Percentiles rank a stretch among this genome's conserved stretches.
Evolutionary conservation across 768 basidiomycete genomes (phyloP).

Genomic region (Pleurotus tuoliensis): DNA sequence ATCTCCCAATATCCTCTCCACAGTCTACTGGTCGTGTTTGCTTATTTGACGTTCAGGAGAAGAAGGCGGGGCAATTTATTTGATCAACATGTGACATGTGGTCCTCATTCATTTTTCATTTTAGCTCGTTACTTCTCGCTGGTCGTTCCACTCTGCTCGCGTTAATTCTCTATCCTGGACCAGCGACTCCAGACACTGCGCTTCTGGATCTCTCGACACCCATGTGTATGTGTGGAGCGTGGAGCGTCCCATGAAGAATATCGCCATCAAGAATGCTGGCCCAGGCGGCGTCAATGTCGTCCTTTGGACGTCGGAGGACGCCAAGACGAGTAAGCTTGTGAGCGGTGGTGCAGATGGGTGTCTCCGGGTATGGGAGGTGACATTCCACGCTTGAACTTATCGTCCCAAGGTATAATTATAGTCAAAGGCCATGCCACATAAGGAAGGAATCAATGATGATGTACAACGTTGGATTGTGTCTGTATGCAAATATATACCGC

Average conservation of each 20-base stretch:
- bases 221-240: conserved; percentile 87
- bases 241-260: conserved; percentile 62
- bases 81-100: neutral
- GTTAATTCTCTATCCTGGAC: conserved; percentile 80
- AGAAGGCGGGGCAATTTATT: conserved; percentile 41
- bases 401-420: too few relatives aligned
- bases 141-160: conserved; percentile 84
- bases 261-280: conserved; percentile 81
- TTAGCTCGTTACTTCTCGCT: conserved; percentile 67
- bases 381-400: conserved; percentile 30
- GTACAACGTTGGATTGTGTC: neutral
- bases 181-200: conserved; percentile 68
- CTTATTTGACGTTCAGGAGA: conserved; percentile 67
- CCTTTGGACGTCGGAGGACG: conserved; percentile 57
- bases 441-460: neutral
- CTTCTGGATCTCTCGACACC: conserved; percentile 90
- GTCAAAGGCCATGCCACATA: too few relatives aligned
- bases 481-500: too few relatives aligned
- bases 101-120: conserved; percentile 1
- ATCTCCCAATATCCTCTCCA: conserved; percentile 3
- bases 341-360: conserved; percentile 82
- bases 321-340: conserved; percentile 49
- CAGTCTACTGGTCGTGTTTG: conserved; percentile 81
- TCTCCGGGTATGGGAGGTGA: conserved; percentile 69
- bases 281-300: conserved; percentile 83